Evolutionary conservation across 768 basidiomycete species (phyloP).

Genomic region (Podaxis carcinomalis): DNA sequence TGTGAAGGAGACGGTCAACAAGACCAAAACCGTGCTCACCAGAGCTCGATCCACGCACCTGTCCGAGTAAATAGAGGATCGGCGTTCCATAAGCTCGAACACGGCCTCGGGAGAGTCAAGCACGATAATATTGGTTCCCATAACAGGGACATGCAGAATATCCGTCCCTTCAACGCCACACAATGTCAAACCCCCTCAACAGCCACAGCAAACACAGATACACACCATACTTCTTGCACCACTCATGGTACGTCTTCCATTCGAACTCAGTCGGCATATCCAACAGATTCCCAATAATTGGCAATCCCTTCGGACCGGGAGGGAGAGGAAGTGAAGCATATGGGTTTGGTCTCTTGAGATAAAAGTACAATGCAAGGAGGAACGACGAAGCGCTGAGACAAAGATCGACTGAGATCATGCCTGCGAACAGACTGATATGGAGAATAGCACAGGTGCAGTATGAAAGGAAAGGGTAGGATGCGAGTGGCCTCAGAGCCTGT

Average conservation of each 20-base stretch:
- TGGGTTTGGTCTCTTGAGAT: constrained; percentile 10
- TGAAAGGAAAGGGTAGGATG: too few species aligned
- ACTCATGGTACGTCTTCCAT: constrained; percentile 33
- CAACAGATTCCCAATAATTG: constrained; percentile 35
- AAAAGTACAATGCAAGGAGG: constrained; percentile 19
- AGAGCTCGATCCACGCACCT: constrained; percentile 14
- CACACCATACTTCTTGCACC: constrained; percentile 34
- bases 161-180: constrained; percentile 19
- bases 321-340: constrained; percentile 24
- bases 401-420: constrained; percentile 14
- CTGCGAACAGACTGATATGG: neutral
- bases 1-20: neutral
- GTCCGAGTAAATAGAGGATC: constrained; percentile 37
- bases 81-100: constrained; percentile 37
- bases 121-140: constrained; percentile 23
- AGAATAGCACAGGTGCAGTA: neutral
- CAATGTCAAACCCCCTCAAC: too few species aligned
- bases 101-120: constrained; percentile 34
- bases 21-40: neutral
- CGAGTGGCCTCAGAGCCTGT: neutral
- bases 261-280: constrained; percentile 33
- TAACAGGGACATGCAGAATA: constrained; percentile 24
- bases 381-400: constrained; percentile 12
- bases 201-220: neutral
- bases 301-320: constrained; percentile 38